Base-by-base conservation (phyloP, 768 basidiomycete genomes). In the Coprinellus micaceus region DNA sequence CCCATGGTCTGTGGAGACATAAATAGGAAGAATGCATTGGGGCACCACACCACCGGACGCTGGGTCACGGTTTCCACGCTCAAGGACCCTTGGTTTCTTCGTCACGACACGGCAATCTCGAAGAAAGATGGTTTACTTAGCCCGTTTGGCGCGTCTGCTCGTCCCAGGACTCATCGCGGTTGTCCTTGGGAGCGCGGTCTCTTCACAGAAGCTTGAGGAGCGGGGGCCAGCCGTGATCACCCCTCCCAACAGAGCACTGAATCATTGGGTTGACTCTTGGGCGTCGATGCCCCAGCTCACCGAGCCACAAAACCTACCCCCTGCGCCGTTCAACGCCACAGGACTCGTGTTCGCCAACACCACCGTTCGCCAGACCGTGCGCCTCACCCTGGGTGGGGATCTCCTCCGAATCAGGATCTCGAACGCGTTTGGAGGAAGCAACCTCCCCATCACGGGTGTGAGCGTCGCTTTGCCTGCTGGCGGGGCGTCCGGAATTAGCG, bases 281-380 rank as follows among this genome's bases (percentile, higher is more conserved):
- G 69, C 68, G 0, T 54, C 70, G 19, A 76, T 76, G 75, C 75
- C 75, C 2, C 75, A 76, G 56, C 64, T 76, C 19, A 73, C 71
- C 1, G 75, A 76, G 58, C 54, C 62, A 0, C 57, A 55, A 0
- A 76, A 76, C 60, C 64, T 76, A 1, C 75, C 75, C 0, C 64
- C 67, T 13, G 56, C 70, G 1, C 74, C 74, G 6, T 74, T 70
- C 58, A 65, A 53, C 54, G 52, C 60, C 45, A 58, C 61, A 17
- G 63, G 58, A 19, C 53, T 58, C 25, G 75, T 80, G 33, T 80
- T 81, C 64, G 56, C 57, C 52, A 76, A 82, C 61, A 65, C 73
- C 12, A 80, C 79, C 17, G 70, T 82, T 57, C 77, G 80, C 0
- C 79, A 81, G 61, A 81, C 79, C 2, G 58, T 82, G 4, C 76